These are phyloP conservation scores for Suhomyces vadensis DNA, from an alignment of 805 yeast genomes.

Conservation along the genomic window DNA sequence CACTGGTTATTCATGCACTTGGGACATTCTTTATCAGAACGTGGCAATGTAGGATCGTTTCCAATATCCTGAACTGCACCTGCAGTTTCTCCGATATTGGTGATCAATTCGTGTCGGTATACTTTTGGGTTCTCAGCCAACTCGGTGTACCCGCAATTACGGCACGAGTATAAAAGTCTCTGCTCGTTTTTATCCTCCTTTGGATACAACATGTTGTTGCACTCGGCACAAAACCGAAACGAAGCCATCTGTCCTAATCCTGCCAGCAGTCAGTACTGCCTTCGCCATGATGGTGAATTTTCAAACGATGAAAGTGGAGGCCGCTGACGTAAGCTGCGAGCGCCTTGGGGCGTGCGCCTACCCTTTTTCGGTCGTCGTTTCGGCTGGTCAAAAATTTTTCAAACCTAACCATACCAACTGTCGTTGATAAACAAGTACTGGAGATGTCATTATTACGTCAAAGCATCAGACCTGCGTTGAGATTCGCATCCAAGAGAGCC, in stretches of 20 bases:
- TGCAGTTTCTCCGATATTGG: slow-evolving; percentile 93
- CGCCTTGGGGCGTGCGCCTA: neutral
- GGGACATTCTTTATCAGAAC: slow-evolving; percentile 93
- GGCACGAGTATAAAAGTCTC: slow-evolving; percentile 82
- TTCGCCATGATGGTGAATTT: neutral
- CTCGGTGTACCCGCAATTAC: slow-evolving; percentile 93
- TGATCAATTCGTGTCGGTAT: slow-evolving; percentile 87
- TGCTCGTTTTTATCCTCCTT: slow-evolving; percentile 84
- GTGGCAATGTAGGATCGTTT: slow-evolving; percentile 94
- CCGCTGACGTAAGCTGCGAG: neutral
- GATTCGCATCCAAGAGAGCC: slow-evolving; percentile 30
- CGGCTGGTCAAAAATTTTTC: slow-evolving; percentile 9
- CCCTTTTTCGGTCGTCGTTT: neutral
- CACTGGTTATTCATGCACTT: slow-evolving; percentile 83
- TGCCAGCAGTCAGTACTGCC: neutral
- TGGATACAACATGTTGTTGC: slow-evolving; percentile 98
- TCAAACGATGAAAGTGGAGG: neutral
- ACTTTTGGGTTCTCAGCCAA: slow-evolving; percentile 85
- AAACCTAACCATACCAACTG: neutral
- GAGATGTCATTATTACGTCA: slow-evolving; percentile 38
- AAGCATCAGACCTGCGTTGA: slow-evolving; percentile 37
- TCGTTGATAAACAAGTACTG: neutral
- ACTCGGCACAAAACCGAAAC: slow-evolving; percentile 93
- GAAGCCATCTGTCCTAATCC: slow-evolving; percentile 71
- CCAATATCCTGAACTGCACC: slow-evolving; percentile 97